Base-by-base conservation (phyloP, 371 early-diverging fungal genomes). In the Encephalitozoon romaleae region DNA sequence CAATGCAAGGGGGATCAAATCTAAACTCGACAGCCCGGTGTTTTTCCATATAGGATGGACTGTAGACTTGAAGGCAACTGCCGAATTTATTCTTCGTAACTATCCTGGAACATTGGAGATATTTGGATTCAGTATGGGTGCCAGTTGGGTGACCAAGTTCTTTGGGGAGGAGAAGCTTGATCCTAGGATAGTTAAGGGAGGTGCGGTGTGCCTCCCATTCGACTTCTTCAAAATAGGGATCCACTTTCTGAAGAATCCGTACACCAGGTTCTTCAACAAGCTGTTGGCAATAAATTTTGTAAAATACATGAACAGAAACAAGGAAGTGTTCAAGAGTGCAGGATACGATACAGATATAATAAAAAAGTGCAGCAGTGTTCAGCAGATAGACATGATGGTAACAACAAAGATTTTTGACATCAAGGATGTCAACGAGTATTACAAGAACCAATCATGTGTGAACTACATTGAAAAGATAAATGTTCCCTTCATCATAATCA, bases 401-500 rank as follows among this genome's bases (percentile, higher is more conserved):
- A 71, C 64, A 49, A 43, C 65, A 43, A 68, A 47, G 21, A 68
- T 66, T 8, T 75, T 47, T 25, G 68, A 55, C 11, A 43, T 65
- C 66, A 43, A 51, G 51, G 25, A 32, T 34, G 4, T 78, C 12
- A 55, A 78, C 3, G 71, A 82, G 32, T 83, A 80, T 65, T 83
- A 82, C 64, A 38, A 70, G 30, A 73, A 78, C 55, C 70, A 80
- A 30, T 70, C 72, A 6, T 69, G 74, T 67, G 73, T 63, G 18
- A 41, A 41, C 15, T 74, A 74, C 67, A 72, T 85, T 4, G 30
- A 68, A 5, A 53, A 73, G 11, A 83, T 85, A 45, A 76, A 42
- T 21, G 85, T 90, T 28, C 93, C 93, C 8, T 86, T 91, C 71
- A 81, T 93, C 12, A 90, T 91, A 73, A 84, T 93, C 28, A 90